phyloP scores from a whole-genome alignment of 495 filamentous ascomycete species.

The Aspergillus sclerotiicarbonarius region DNA sequence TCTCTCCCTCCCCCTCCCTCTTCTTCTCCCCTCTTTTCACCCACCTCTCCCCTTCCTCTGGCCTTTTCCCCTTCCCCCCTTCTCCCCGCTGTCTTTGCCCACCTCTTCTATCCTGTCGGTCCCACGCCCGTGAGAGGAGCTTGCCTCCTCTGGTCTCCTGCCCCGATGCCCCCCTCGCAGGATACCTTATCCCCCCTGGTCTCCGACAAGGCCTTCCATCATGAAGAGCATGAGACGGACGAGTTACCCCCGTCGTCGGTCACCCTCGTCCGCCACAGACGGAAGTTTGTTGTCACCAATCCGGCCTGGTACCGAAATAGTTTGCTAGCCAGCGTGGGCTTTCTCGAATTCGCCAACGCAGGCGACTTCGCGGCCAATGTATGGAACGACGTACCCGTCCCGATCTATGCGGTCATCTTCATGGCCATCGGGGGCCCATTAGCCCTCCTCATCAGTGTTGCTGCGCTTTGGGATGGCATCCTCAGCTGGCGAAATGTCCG shows the following conservation, averaged over 20 bases:
- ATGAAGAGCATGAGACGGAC: constrained; percentile 6
- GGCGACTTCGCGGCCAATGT: constrained; percentile 54
- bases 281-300: constrained; percentile 20
- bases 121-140: constrained; percentile 2
- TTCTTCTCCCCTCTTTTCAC: background rate
- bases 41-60: constrained; percentile 2
- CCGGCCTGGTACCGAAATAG: constrained; percentile 44
- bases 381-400: constrained; percentile 47
- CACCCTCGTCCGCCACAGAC: constrained; percentile 20
- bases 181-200: background rate
- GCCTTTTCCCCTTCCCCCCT: constrained; percentile 1
- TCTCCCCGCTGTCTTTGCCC: background rate
- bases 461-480: constrained; percentile 38
- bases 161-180: constrained; percentile 5
- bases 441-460: constrained; percentile 41
- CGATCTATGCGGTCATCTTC: constrained; percentile 37
- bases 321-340: constrained; percentile 44
- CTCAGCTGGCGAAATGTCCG: constrained; percentile 44
- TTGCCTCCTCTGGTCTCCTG: constrained; percentile 8
- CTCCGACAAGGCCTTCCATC: constrained; percentile 4
- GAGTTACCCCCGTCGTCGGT: constrained; percentile 14
- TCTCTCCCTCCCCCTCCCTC: background rate
- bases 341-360: constrained; percentile 51
- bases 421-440: constrained; percentile 50
- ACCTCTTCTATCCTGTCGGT: constrained; percentile 1